phyloP scores from a whole-genome alignment of 805 yeast genomes.

The Kuraishia borneana region DNA sequence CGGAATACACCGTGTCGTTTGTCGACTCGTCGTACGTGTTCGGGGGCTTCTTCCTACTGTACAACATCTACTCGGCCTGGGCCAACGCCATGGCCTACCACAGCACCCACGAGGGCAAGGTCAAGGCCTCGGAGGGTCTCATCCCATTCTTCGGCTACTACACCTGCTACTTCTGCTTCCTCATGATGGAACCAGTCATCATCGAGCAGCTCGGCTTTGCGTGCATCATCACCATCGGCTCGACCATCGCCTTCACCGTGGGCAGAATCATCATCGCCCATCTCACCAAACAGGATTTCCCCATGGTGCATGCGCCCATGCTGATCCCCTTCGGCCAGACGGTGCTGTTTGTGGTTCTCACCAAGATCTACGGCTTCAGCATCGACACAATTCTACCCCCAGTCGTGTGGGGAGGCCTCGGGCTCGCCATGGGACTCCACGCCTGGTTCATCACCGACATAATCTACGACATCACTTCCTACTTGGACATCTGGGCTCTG shows the following conservation, averaged over 20 bases:
- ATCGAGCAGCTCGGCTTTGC: slow-evolving; percentile 38
- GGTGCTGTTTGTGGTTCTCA: slow-evolving; percentile 21
- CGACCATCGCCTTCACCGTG: slow-evolving; percentile 73
- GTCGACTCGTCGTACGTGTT: slow-evolving; percentile 32
- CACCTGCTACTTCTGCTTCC: slow-evolving; percentile 32
- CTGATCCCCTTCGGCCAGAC: slow-evolving; percentile 49
- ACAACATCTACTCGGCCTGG: slow-evolving; percentile 61
- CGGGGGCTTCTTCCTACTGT: slow-evolving; percentile 44
- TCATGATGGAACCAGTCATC: slow-evolving; percentile 39
- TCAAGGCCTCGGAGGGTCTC: slow-evolving; percentile 42
- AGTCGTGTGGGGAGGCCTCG: slow-evolving; percentile 55
- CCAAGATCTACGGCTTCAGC: slow-evolving; percentile 24
- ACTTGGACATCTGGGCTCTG: slow-evolving; percentile 77
- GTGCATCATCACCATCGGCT: slow-evolving; percentile 58
- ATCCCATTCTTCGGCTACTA: slow-evolving; percentile 57
- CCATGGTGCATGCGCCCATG: slow-evolving; percentile 60
- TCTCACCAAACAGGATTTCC: slow-evolving; percentile 70
- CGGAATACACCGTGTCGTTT: slow-evolving; percentile 22
- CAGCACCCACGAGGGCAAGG: slow-evolving; percentile 17
- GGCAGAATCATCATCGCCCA: slow-evolving; percentile 87
- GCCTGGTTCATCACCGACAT: slow-evolving; percentile 65
- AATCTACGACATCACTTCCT: slow-evolving; percentile 68
- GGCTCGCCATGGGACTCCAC: slow-evolving; percentile 58
- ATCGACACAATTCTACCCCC: slow-evolving; percentile 32
- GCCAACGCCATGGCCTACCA: slow-evolving; percentile 44